Base-by-base conservation (phyloP, 2,329 filamentous ascomycete genomes). In the Dichotomopilus funicola region DNA sequence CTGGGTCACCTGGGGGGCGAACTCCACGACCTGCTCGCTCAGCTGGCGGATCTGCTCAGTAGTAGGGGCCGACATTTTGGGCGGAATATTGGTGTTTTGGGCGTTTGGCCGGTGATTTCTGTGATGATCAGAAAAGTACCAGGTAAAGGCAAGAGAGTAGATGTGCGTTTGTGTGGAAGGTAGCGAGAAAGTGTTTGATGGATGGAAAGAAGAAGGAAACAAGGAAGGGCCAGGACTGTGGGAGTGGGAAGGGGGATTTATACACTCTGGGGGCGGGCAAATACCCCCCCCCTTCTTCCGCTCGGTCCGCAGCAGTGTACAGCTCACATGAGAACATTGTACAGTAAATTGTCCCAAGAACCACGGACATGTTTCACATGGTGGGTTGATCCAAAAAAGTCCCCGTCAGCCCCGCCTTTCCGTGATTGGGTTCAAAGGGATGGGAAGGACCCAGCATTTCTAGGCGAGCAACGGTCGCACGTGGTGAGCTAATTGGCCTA, bases 401-500 rank as follows among this genome's bases (percentile, higher is more conserved):
- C 44, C 49, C 37, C 31, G 40, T 31, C 13, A 49, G 57, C 38
- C 42, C 56, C 43, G 34, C 38, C 51, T n/a, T 51, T 51, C 43
- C 42, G 35, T 61, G 55, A 62, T 61, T 62, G 59, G 60, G 38
- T 10, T 62, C 49, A 42, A 54, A 35, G 11, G 44, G n/a, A n/a
- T 40, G 31, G 37, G 36, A 49, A 35, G 38, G 42, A 40, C 51
- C 53, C 52, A 52, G 52, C 48, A 59, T 51, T 54, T 54, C 53
- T 57, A 38, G 55, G 54, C 54, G 50, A 51, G 37, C 51, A 50
- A 38, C 33, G 36, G 42, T 51, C 54, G 60, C 66, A 67, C 63
- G 65, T 67, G 65, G 61, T 59, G 58, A 57, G 48, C 33, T 48
- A 59, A 66, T 65, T 67, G 65, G 63, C 45, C 54, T 54, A 53